Conservation (phyloP, 306 rosid species). For the Vicia faba region DNA sequence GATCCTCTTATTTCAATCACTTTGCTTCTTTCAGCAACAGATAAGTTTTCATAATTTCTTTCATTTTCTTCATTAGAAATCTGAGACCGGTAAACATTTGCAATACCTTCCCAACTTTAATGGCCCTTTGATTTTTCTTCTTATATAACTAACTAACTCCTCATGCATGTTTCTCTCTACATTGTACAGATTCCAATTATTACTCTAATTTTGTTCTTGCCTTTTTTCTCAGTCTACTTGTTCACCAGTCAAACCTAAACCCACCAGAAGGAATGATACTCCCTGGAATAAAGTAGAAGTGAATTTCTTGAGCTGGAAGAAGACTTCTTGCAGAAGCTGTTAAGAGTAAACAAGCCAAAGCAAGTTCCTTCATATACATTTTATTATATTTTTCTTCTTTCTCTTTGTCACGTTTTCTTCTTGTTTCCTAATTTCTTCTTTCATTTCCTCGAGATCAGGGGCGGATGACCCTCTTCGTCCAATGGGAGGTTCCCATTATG, state of each 20-base stretch:
- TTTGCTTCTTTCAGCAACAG: constrained; percentile 11
- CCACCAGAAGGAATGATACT: too few relatives aligned
- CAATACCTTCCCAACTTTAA: constrained; percentile 34
- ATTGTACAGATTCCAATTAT: constrained; percentile 30
- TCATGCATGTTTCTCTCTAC: constrained; percentile 23
- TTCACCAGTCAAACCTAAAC: constrained; percentile 91
- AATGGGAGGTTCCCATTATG: constrained; percentile 94
- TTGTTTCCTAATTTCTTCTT: too few relatives aligned
- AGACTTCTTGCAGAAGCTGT: too few relatives aligned
- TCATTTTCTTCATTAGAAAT: constrained; percentile 41
- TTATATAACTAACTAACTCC: background rate
- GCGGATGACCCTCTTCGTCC: constrained; percentile 99
- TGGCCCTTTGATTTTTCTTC: constrained; percentile 25
- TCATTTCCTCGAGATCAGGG: too few relatives aligned
- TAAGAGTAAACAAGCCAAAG: too few relatives aligned
- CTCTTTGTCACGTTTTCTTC: too few relatives aligned
- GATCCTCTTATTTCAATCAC: constrained; percentile 38
- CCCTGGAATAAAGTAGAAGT: too few relatives aligned
- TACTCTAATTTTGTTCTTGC: background rate
- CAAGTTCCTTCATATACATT: too few relatives aligned
- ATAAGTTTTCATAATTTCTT: constrained; percentile 31
- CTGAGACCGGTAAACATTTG: constrained; percentile 36
- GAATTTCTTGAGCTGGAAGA: too few relatives aligned
- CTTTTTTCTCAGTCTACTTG: constrained; percentile 67
- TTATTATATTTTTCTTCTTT: too few relatives aligned